Conservation (phyloP, 1,284 basidiomycete genomes). For the Stereum hirsutum region DNA sequence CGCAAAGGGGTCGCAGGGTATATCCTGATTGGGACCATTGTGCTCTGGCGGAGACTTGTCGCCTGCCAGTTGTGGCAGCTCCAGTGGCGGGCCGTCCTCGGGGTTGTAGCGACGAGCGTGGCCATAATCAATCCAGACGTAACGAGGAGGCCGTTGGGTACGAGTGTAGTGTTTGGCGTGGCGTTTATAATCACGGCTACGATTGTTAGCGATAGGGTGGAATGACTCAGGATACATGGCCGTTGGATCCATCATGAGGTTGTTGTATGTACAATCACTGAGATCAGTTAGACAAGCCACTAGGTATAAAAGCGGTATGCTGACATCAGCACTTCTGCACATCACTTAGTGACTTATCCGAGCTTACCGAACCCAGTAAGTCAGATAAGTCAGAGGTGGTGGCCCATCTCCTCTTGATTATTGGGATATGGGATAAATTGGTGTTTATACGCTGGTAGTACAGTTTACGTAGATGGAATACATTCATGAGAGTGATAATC, state of each 20-base stretch:
- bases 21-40: background rate
- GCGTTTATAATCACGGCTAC: constrained; percentile 9
- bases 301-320: no score
- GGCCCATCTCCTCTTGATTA: no score
- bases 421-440: no score
- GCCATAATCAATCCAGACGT: constrained; percentile 25
- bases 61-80: background rate
- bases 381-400: no score
- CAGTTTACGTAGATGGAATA: no score
- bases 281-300: background rate
- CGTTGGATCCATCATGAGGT: constrained; percentile 29
- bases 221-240: constrained; percentile 16
- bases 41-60: constrained; percentile 9
- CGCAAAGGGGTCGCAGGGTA: constrained; percentile 13
- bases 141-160: constrained; percentile 17
- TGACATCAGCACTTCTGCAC: no score
- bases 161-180: constrained; percentile 16
- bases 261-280: constrained; percentile 26
- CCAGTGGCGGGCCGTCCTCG: constrained; percentile 3
- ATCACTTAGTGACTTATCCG: no score
- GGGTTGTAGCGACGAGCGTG: constrained; percentile 16
- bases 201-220: constrained; percentile 14
- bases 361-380: no score
- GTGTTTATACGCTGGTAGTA: no score
- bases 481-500: no score